A percentile compares a stretch with the other conserved stretches of the same genome.
Conservation (phyloP, 768 basidiomycete genomes). For the Mycena maculata region DNA sequence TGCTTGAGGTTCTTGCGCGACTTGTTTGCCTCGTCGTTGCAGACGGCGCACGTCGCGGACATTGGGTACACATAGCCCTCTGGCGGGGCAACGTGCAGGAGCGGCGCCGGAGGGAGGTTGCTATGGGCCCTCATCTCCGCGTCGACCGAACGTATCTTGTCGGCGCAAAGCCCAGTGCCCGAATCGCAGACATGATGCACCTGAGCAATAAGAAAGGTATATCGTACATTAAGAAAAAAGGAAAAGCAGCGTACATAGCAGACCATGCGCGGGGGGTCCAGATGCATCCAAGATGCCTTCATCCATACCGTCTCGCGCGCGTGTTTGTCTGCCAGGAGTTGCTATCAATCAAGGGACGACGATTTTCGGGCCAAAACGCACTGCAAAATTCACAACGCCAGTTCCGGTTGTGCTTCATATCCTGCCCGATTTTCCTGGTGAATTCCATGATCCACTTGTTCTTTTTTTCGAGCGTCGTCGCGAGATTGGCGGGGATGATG, state of each 20-base stretch:
- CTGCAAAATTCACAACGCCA: constrained; percentile 34
- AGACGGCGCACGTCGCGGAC: constrained; percentile 21
- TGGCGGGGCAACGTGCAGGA: background rate
- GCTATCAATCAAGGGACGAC: background rate
- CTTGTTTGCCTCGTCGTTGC: constrained; percentile 12
- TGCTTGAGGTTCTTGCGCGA: constrained; percentile 20
- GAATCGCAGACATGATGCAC: constrained; percentile 27
- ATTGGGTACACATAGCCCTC: constrained; percentile 2
- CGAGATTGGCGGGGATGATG: constrained; percentile 11
- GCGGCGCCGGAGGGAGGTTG: background rate
- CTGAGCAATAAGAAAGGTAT: background rate
- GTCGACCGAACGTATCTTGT: background rate
- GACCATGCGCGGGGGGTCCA: background rate
- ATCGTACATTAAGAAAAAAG: background rate
- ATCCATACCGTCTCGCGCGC: constrained; percentile 27
- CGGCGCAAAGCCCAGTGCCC: constrained; percentile 2
- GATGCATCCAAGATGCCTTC: constrained; percentile 22
- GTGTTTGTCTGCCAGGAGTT: background rate
- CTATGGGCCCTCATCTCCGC: background rate
- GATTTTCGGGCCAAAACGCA: background rate
- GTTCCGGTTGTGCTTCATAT: constrained; percentile 30
- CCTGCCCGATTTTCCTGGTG: background rate
- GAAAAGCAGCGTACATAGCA: constrained; percentile 22
- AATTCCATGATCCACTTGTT: constrained; percentile 12
- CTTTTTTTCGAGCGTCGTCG: background rate